These are phyloP conservation scores for Cutaneotrichosporon cutaneum DNA, from an alignment of 1,284 basidiomycete genomes.

Conservation along the genomic window DNA sequence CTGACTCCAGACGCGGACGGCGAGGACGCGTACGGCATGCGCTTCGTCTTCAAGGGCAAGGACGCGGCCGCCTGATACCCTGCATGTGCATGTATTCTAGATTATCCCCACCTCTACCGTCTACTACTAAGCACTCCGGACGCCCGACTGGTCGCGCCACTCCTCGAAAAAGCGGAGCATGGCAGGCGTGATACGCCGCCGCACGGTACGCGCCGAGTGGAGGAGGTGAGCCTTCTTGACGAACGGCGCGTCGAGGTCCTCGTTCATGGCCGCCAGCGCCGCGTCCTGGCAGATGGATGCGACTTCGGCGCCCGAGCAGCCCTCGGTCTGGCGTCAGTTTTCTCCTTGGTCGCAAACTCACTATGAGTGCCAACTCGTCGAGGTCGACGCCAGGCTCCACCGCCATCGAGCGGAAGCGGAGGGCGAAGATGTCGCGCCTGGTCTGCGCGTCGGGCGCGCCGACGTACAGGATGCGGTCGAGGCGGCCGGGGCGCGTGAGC, in stretches of 20 bases:
- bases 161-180: conserved; percentile 68
- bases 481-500: conserved; percentile 86
- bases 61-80: conserved; percentile 10
- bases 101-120: background rate
- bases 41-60: conserved; percentile 55
- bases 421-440: conserved; percentile 77
- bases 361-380: conserved; percentile 68
- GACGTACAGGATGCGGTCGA: conserved; percentile 95
- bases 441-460: conserved; percentile 81
- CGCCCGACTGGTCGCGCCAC: conserved; percentile 58
- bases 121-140: conserved; percentile 42
- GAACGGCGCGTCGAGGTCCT: conserved; percentile 70
- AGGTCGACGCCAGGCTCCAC: conserved; percentile 70
- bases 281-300: conserved; percentile 93
- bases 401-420: conserved; percentile 76
- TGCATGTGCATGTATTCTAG: conserved; percentile 24
- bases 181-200: conserved; percentile 81
- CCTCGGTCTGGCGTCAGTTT: conserved; percentile 66
- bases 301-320: conserved; percentile 96
- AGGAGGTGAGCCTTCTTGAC: conserved; percentile 75
- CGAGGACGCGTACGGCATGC: conserved; percentile 89
- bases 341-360: conserved; percentile 51
- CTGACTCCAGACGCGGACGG: conserved; percentile 73
- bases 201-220: conserved; percentile 68
- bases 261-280: conserved; percentile 84